Base-by-base conservation (phyloP, 2,329 filamentous ascomycete genomes). In the Fusarium praegraminearum region DNA sequence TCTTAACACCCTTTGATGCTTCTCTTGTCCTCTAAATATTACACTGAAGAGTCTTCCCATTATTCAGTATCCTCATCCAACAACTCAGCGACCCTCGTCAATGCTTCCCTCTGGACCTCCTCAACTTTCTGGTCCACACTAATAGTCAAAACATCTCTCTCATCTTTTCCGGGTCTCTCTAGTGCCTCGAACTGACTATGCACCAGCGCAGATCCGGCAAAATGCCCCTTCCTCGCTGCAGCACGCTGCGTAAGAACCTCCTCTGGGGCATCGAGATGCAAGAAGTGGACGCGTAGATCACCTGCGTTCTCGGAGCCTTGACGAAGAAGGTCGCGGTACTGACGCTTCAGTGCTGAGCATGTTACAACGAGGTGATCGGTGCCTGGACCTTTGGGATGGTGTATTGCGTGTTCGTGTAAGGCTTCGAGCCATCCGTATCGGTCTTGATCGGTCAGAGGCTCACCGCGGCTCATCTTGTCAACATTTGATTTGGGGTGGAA, bases 401-500 rank as follows among this genome's bases (percentile, higher is more conserved):
- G 49, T 0, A 32, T 20, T 2, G 66, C 65, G 5, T 69, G 66
- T 30, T 69, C 65, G 1, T 51, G 47, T 0, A 69, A 40, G 0
- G 66, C 66, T 11, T 69, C 22, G 0, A 69, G 35, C 66, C 66
- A 69, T 7, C 51, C 54, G 3, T 20, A 40, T 10, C 66, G 65
- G 33, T 69, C 66, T 10, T 61, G 5, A 7, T 69, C 65, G 0
- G 60, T 69, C 10, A 69, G 55, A 12, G 47, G 55, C 13, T 69
- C 44, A 5, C 60, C 60, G 10, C 50, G 66, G 13, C 65, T 69
- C 66, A 69, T 69, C 26, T 69, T 69, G 2, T 69, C 60, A 3
- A 69, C 45, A 6, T 69, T 69, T 18, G 65, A 57, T 20, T 57
- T 69, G 18, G 66, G 66, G 1, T 69, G 66, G 7, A 69, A 69